phyloP scores from a whole-genome alignment of 2,329 filamentous ascomycete species.

The Cladosporium phlei region DNA sequence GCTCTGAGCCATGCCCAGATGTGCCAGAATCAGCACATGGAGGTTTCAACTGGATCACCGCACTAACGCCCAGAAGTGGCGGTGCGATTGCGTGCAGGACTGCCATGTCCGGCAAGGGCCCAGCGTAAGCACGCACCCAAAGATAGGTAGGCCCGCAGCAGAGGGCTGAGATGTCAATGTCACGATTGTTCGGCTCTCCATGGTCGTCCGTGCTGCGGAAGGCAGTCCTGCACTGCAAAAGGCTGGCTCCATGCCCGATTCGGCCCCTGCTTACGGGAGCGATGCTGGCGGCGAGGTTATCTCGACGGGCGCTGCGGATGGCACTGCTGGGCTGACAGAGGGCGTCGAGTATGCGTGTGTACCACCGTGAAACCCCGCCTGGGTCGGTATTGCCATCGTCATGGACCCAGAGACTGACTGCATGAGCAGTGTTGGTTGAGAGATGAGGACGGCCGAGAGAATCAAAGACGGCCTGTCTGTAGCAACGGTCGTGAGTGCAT shows the following conservation, averaged over 20 bases:
- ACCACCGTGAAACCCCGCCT: constrained; percentile 3
- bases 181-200: constrained; percentile 27
- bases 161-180: constrained; percentile 20
- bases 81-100: constrained; percentile 15
- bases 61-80: constrained; percentile 12
- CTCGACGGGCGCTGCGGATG: not conserved
- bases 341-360: constrained; percentile 10
- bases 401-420: constrained; percentile 6
- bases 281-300: constrained; percentile 12
- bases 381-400: constrained; percentile 10
- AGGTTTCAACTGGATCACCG: constrained; percentile 14
- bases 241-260: constrained; percentile 11
- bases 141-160: constrained; percentile 17
- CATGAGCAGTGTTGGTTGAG: constrained; percentile 8
- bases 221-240: constrained; percentile 9
- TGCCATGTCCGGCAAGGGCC: constrained; percentile 14
- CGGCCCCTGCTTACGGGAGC: constrained; percentile 14
- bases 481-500: constrained; percentile 8
- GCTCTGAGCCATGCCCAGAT: constrained; percentile 14
- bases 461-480: constrained; percentile 2
- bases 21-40: constrained; percentile 15
- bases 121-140: constrained; percentile 13
- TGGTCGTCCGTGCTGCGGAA: constrained; percentile 19
- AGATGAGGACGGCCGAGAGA: constrained; percentile 8
- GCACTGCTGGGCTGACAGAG: constrained; percentile 11